These are phyloP conservation scores for Trypanosoma conorhini DNA, from an alignment of 208 protist genomes.

Conservation along the genomic window DNA sequence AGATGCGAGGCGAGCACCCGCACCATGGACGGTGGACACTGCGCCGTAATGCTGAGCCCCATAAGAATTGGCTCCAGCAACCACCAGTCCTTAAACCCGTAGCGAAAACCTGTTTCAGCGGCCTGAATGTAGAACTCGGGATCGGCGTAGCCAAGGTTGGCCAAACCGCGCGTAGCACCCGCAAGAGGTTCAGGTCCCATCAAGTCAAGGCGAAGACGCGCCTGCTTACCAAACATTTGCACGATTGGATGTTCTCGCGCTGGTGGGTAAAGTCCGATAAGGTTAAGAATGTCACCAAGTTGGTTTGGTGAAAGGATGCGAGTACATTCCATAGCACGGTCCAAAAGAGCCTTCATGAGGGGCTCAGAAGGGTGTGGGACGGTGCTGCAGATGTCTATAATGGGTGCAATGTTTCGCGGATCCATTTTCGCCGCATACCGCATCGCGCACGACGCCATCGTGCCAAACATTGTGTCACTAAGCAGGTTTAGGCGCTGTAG, in stretches of 20 bases:
- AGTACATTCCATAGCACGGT: conserved; percentile 64
- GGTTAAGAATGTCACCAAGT: conserved; percentile 69
- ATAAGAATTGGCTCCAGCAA: conserved; percentile 76
- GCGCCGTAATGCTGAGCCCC: conserved; percentile 55
- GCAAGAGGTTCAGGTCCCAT: conserved; percentile 59
- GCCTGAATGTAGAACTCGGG: conserved; percentile 72
- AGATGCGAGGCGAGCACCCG: conserved; percentile 68
- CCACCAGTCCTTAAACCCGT: conserved; percentile 77
- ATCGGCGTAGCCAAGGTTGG: conserved; percentile 77
- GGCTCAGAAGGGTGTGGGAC: conserved; percentile 50
- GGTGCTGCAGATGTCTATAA: conserved; percentile 86
- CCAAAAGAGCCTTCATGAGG: conserved; percentile 68
- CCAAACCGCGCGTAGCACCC: conserved; percentile 53
- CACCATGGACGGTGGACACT: conserved; percentile 40
- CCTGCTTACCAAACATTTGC: conserved; percentile 68
- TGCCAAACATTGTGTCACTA: conserved; percentile 64
- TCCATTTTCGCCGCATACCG: conserved; percentile 48
- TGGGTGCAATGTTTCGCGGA: conserved; percentile 53
- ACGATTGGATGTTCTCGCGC: conserved; percentile 68
- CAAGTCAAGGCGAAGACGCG: conserved; percentile 66
- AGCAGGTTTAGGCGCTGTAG: conserved; percentile 70
- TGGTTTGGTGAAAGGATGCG: conserved; percentile 59
- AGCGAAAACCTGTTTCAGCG: conserved; percentile 64
- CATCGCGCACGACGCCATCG: conserved; percentile 42
- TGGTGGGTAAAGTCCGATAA: conserved; percentile 69